Percentiles rank a stretch among this genome's conserved stretches.
Evolutionary conservation across 1,139 yeast genomes (phyloP).

Genomic region (Geotrichum carabidarum): DNA sequence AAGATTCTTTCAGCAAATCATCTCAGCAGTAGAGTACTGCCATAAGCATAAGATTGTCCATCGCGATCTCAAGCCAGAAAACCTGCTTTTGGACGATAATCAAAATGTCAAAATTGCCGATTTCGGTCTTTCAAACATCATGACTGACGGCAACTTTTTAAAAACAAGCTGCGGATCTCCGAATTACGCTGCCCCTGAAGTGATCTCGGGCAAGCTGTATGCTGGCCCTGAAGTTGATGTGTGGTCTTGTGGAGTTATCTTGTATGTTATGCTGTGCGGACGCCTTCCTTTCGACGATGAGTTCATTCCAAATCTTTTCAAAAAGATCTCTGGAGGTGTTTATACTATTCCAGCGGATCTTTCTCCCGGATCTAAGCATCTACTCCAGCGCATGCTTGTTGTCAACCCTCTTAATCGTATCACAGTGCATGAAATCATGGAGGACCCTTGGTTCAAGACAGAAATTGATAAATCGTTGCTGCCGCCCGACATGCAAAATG

Average conservation of each 20-base stretch:
- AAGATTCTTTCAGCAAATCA: slow-evolving; percentile 92
- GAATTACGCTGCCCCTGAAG: slow-evolving; percentile 98
- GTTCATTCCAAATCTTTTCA: slow-evolving; percentile 91
- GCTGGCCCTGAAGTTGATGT: slow-evolving; percentile 99
- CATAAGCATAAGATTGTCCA: slow-evolving; percentile 97
- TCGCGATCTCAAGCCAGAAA: slow-evolving; percentile 93
- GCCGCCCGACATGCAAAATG: slow-evolving; percentile 50
- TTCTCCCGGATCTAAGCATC: slow-evolving; percentile 79
- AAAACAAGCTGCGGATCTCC: slow-evolving; percentile 97
- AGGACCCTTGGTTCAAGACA: slow-evolving; percentile 91
- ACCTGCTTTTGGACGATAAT: slow-evolving; percentile 81
- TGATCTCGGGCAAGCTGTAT: slow-evolving; percentile 88
- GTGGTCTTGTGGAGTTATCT: slow-evolving; percentile 96
- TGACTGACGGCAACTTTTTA: slow-evolving; percentile 96
- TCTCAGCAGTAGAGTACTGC: slow-evolving; percentile 96
- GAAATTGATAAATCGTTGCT: slow-evolving; percentile 77
- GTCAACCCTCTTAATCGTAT: slow-evolving; percentile 95
- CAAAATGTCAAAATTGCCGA: slow-evolving; percentile 94
- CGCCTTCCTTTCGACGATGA: slow-evolving; percentile 97
- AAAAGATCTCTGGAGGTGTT: slow-evolving; percentile 91
- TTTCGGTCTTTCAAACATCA: slow-evolving; percentile 92
- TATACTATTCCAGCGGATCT: slow-evolving; percentile 87
- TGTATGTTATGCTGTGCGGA: slow-evolving; percentile 95
- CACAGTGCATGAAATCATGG: slow-evolving; percentile 88
- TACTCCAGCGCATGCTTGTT: slow-evolving; percentile 87